Base-by-base conservation (phyloP, 2,329 filamentous ascomycete species). In the Fusarium marasasianum region DNA sequence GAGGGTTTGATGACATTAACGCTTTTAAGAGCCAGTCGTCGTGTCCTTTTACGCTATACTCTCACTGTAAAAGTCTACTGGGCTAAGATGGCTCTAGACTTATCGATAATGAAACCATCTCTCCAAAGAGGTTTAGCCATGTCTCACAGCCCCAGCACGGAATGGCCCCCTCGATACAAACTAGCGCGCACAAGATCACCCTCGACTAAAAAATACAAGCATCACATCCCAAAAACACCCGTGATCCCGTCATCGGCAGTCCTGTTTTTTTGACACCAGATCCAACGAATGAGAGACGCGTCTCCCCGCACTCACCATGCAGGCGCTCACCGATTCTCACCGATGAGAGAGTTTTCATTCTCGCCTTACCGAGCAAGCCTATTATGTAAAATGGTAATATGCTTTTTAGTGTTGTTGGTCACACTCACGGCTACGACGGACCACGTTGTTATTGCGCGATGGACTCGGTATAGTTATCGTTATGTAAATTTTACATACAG, bases 401-500 rank as follows among this genome's bases (percentile, higher is more conserved):
- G 5, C 51, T 55, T 50, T 50, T n/a, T 55, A 29, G 51, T 55
- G 35, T 15, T 15, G 51, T 54, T 54, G 51, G 51, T 40, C 51
- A 26, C 24, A 26, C 24, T 26, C 24, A 41, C 37, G 51, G 35
- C 35, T 41, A 55, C 51, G 22, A 55, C 51, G 51, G 33, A 53
- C 13, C 50, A 37, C 44, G 3, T 22, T 47, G 45, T 22, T 24
- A 29, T 54, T 29, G 35, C 15, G 51, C 8, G 24, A 55, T 15
- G 20, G 26, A 59, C 33, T 47, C 26, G 15, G 45, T 59, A 59
- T 51, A 59, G 56, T 59, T 59, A 35, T 26, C 22, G 56, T 59
- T 59, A 59, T 22, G 56, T 59, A 59, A 59, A 59, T 59, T 59
- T 59, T 59, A 59, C 56, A 51, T 59, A 59, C 31, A 58, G 48